These are phyloP conservation scores for Globisporangium apiculatum DNA, from an alignment of 352 stramenopile species.

Conservation along the genomic window DNA sequence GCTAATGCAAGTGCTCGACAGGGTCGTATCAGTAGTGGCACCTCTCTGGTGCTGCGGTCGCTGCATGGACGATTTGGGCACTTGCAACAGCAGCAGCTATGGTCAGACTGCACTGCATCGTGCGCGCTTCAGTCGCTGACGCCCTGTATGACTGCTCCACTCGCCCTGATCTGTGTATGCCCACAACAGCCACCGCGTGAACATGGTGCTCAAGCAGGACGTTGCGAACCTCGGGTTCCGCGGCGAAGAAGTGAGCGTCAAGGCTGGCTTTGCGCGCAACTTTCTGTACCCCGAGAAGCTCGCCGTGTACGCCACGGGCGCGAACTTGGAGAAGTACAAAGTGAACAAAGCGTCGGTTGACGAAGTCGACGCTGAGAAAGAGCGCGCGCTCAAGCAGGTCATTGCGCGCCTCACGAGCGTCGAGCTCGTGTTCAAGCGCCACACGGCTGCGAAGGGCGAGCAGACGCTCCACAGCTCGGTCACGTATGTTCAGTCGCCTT, in stretches of 20 bases:
- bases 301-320: constrained; percentile 89
- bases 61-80: too few species aligned
- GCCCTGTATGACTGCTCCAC: background rate
- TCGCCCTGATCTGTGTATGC: background rate
- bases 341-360: constrained; percentile 37
- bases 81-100: background rate
- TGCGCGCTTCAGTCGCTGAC: background rate
- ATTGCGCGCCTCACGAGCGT: constrained; percentile 49
- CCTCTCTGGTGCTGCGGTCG: too few species aligned
- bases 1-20: background rate
- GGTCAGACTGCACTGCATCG: background rate
- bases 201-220: constrained; percentile 85
- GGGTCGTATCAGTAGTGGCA: too few species aligned
- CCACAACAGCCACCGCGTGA: constrained; percentile 59
- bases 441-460: constrained; percentile 56
- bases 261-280: constrained; percentile 93
- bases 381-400: constrained; percentile 41
- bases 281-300: constrained; percentile 92
- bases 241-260: constrained; percentile 89
- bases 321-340: constrained; percentile 86
- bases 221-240: constrained; percentile 80
- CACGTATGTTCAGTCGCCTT: constrained; percentile 22
- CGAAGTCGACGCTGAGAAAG: constrained; percentile 13
- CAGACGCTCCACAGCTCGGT: constrained; percentile 60
- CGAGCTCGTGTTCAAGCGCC: constrained; percentile 74